phyloP scores from a whole-genome alignment of 2,329 filamentous ascomycete species.

The Bipolaris victoriae region DNA sequence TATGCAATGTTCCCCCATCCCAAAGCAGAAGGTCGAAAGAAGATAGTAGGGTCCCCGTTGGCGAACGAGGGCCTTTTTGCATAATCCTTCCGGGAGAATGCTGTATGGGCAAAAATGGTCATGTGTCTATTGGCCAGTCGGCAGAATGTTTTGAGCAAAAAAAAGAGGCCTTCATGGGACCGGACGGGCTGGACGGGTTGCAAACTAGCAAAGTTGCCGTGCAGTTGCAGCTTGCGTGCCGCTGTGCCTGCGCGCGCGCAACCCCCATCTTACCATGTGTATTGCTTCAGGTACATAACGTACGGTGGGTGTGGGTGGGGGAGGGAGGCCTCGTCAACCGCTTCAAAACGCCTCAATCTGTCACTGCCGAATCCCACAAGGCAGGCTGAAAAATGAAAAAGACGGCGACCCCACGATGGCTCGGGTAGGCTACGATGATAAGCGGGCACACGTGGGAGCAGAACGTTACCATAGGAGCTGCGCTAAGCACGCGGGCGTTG shows the following conservation, averaged over 20 bases:
- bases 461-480: conserved; percentile 25
- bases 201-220: not conserved
- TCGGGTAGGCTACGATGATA: conserved; percentile 37
- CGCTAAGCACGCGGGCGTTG: conserved; percentile 36
- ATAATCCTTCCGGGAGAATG: conserved; percentile 23
- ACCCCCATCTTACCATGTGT: conserved; percentile 1
- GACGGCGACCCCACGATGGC: conserved; percentile 25
- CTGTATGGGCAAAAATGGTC: not conserved
- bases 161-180: not conserved
- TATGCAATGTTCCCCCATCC: conserved; percentile 11
- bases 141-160: conserved; percentile 1
- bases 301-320: too few relatives aligned
- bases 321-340: conserved; percentile 6
- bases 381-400: conserved; percentile 8
- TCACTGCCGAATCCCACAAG: conserved; percentile 10
- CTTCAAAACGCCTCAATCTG: conserved; percentile 2
- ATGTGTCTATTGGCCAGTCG: conserved; percentile 14
- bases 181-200: not conserved
- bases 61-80: conserved; percentile 11
- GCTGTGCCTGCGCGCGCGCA: not conserved
- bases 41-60: not conserved
- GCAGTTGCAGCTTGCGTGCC: conserved; percentile 1
- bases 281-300: conserved; percentile 10
- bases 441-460: conserved; percentile 43
- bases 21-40: conserved; percentile 25